These are phyloP conservation scores for Tetracentron sinense DNA, from an alignment of 164 flowering plant species.

Conservation along the genomic window DNA sequence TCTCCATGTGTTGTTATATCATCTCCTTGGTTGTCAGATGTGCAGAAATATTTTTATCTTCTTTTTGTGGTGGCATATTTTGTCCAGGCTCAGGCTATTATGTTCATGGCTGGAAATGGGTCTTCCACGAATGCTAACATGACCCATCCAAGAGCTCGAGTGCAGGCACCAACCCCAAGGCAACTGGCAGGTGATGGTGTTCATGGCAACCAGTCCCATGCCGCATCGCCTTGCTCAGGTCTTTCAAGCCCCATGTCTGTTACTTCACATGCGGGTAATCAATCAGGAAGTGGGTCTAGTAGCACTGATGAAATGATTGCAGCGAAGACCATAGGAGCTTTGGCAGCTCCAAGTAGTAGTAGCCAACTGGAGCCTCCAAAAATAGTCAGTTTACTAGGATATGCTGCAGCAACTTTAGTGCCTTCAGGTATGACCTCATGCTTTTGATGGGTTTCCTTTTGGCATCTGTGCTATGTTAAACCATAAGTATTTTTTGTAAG, in stretches of 20 bases:
- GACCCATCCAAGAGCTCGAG: slow-evolving; percentile 28
- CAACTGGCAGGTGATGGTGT: slow-evolving; percentile 33
- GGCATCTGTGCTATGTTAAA: too few species aligned
- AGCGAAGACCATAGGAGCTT: slow-evolving; percentile 29
- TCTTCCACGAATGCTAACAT: slow-evolving; percentile 31
- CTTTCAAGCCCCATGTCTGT: slow-evolving; percentile 66
- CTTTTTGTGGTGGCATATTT: too few species aligned
- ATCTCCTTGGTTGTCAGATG: too few species aligned
- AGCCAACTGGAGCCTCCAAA: slow-evolving; percentile 46
- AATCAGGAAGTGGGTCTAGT: slow-evolving; percentile 49
- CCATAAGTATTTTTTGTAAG: too few species aligned
- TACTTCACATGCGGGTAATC: slow-evolving; percentile 52
- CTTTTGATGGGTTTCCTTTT: not conserved
- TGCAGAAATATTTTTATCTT: too few species aligned
- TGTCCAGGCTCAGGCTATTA: slow-evolving; percentile 80
- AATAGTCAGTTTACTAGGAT: slow-evolving; percentile 20
- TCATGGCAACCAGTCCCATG: slow-evolving; percentile 36
- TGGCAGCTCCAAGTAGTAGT: slow-evolving; percentile 33
- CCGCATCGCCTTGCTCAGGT: slow-evolving; percentile 39
- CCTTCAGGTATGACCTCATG: slow-evolving; percentile 47
- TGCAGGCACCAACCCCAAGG: slow-evolving; percentile 35
- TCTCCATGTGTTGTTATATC: not conserved
- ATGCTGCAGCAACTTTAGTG: slow-evolving; percentile 38
- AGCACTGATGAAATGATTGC: slow-evolving; percentile 46
- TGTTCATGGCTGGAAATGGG: slow-evolving; percentile 80